Evolutionary conservation across 202 grass and related monocot genomes (phyloP).

Genomic region (Dendrocalamus latiflorus): DNA sequence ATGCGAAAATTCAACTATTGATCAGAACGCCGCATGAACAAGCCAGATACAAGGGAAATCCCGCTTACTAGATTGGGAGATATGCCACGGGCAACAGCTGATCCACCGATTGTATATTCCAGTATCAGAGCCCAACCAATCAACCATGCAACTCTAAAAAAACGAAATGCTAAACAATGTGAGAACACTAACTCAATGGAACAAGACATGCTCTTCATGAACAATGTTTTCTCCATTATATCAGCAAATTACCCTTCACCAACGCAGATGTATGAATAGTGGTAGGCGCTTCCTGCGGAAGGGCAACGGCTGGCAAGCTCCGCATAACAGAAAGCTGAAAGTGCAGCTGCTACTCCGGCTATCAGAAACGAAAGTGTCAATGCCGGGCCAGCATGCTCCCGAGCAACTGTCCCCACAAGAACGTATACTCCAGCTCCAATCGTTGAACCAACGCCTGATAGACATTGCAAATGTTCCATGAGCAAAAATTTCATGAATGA

Average conservation of each 20-base stretch:
- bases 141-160: constrained; percentile 82
- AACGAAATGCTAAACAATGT: background rate
- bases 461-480: background rate
- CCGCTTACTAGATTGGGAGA: constrained; percentile 78
- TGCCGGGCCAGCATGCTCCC: constrained; percentile 82
- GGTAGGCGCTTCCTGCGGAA: constrained; percentile 89
- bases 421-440: constrained; percentile 98
- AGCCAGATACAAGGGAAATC: constrained; percentile 5
- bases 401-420: constrained; percentile 85
- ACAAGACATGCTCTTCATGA: background rate
- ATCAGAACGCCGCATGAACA: background rate
- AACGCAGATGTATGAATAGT: constrained; percentile 92
- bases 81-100: constrained; percentile 93
- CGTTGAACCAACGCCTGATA: constrained; percentile 78
- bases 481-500: background rate
- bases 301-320: constrained; percentile 95
- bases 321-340: constrained; percentile 96
- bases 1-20: background rate
- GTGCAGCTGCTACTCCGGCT: constrained; percentile 83
- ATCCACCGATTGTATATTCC: constrained; percentile 90
- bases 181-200: background rate
- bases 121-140: constrained; percentile 96
- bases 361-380: constrained; percentile 87
- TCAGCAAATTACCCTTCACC: constrained; percentile 80
- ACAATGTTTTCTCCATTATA: background rate